Base-by-base conservation (phyloP, 805 yeast species). In the Candida saitoana region DNA sequence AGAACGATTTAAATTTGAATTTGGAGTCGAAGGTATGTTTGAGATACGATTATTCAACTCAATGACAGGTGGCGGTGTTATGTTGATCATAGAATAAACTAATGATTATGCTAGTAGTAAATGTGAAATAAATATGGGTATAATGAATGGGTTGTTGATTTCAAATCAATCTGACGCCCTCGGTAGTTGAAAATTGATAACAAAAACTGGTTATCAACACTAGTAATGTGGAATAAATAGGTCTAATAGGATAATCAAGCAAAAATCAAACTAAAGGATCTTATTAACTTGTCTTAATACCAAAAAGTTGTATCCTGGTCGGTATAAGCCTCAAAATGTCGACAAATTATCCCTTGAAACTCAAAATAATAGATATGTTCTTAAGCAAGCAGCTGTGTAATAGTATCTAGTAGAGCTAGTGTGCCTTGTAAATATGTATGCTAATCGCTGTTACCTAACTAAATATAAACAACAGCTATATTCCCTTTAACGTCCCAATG, bases 11-110 rank as follows among this genome's bases (percentile, higher is more conserved):
- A 36, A 24, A 17, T 36, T 36, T 9, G 38, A 36, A 24, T 24
- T 36, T 6, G 38, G 38, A 15, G 31, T 36, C 6, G 38, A 20
- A 8, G 38, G 38, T 15, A 36, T 5, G 12, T 22, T 36, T 5
- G 19, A 29, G 7, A 5, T 29, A 11, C 32, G 32, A 29, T 29
- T 36, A 24, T 36, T 24, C 8, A n/a, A 25, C 5, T 22, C 38
- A 14, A 6, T 24, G 7, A 24, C 5, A 16, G 24, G 30, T 6
- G 19, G 16, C 3, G 38, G 38, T 15, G 37, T 6, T 12, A 36
- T 24, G 18, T 24, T 36, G 19, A 36, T 15, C 38, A 36, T 36
- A 24, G 25, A 29, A 36, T 24, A 18, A 34, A 29, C 27, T 22
- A 22, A 11, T 22, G 27, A 11, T 22, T 22, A 22, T 22, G 11